Conservation (phyloP, 2,329 filamentous ascomycete species). For the Juglanconis sp. region DNA sequence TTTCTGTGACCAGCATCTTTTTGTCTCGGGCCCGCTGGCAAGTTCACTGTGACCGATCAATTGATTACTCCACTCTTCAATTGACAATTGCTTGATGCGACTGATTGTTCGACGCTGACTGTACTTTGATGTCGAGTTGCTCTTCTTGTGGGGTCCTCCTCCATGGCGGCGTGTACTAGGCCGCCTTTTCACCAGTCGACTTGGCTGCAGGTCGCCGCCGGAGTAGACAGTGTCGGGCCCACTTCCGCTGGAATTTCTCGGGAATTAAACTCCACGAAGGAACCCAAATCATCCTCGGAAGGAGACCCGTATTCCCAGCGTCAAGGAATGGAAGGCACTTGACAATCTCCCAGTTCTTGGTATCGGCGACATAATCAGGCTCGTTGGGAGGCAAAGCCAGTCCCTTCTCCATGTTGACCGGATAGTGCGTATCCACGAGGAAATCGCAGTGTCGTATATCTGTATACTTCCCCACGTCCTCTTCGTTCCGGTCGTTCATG, state of each 20-base stretch:
- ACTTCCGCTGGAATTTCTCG: conserved; percentile 66
- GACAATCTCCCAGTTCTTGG: conserved; percentile 72
- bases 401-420: conserved; percentile 40
- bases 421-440: conserved; percentile 82
- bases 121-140: no score
- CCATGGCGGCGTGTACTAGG: background rate
- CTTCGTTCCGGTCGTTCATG: conserved; percentile 88
- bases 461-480: conserved; percentile 84
- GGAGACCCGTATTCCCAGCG: conserved; percentile 64
- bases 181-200: background rate
- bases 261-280: conserved; percentile 71
- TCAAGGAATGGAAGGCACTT: conserved; percentile 80
- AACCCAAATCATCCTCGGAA: conserved; percentile 79
- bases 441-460: conserved; percentile 75
- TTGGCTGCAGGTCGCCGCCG: conserved; percentile 38
- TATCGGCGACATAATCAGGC: conserved; percentile 74
- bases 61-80: no score
- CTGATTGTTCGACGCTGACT: no score
- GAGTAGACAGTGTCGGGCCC: conserved; percentile 86
- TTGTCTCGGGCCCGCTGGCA: no score
- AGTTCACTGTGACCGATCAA: no score
- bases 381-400: conserved; percentile 60
- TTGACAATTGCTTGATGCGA: no score
- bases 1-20: no score
- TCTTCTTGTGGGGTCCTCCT: no score